Evolutionary conservation across 257 asterid species (phyloP), one percentile per base, ranked within the genome.

Genomic region (Lantana camara): DNA sequence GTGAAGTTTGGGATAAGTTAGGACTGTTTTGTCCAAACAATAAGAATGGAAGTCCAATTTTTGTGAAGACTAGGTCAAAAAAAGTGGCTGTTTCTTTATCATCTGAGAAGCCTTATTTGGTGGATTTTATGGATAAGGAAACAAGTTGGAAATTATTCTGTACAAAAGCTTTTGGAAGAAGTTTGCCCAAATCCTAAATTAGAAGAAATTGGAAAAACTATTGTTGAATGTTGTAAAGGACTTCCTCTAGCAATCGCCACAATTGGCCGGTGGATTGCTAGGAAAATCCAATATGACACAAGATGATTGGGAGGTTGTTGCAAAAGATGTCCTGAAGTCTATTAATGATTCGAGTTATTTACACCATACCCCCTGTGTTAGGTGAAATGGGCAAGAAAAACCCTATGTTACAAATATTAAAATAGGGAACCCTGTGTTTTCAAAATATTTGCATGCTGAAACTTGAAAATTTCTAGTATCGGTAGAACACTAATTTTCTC

Each of bases 111-210:
- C 64, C 49, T 62, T 44, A 76, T 16, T 12, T n/a, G 20, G n/a
- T 76, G 66, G 38, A 22, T 35, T 63, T 76, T 52, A 38, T 76
- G 3, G 67, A 64, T 27, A 61, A 71, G 21, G 34, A 17, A n/a
- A 29, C 56, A 9, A 71, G 77, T 15, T 76, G 77, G 81, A 29
- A 49, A 38, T 37, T 76, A 32, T 62, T 76, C 4, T 15, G 63
- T 47, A 30, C 41, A 4, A 48, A 49, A 22, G 38, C 57, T 2
- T 66, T 75, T 41, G 60, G 23, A 5, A 0, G 50, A 2, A 55
- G 34, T 17, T 20, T 72, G 68, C 41, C 69, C 75, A 27, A 27
- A 27, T 34, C 63, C 29, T 23, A 69, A 71, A 40, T 34, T 76
- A 6, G 49, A 44, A 6, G 21, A 44, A n/a, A 44, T 44, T 44